Base-by-base conservation (phyloP, 257 asterid genomes). In the Solanum etuberosum region DNA sequence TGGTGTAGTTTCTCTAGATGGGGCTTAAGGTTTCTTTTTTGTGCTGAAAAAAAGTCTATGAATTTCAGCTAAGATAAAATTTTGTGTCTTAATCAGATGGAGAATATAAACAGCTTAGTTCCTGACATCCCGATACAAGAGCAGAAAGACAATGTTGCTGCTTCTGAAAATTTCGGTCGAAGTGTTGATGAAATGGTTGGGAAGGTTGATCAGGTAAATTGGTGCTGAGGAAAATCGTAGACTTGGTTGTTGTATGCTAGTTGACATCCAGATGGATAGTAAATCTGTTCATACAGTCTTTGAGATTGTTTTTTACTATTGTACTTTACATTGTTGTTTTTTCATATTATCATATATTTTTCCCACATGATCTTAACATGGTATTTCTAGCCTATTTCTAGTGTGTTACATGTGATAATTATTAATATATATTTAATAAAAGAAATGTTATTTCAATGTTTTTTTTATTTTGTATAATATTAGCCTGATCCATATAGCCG, bases 201-300 rank as follows among this genome's bases (percentile, higher is more conserved):
- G 57, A 88, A 90, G 91, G 93, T 94, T 84, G 94, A 92, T 77
- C 90, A 93, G 95, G 96, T 92, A 71, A 77, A 84, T 70, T 35
- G 46, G 65, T 48, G 77, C 25, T 20, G 18, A 67, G 51, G 57
- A 23, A 80, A 20, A 59, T 63, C 73, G 46, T 88, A 81, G 13
- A 71, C 67, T 87, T 59, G 18, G 6, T 48, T 34, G 43, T 57
- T 70, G 35, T 71, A 29, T 34, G 38, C 87, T 46, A 71, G 74
- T 72, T 86, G 72, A 29, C 35, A 68, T 61, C 78, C 76, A 61
- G 7, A 61, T 42, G 38, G 57, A 61, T 65, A 65, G 57, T 63
- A 25, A 25, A 40, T 54, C 32, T 51, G n/a, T 42, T 21, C 54
- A 43, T 29, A 46, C 37, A 46, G 46, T 70, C 34, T 70, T 42